Conservation (phyloP, 2,329 filamentous ascomycete species). For the Aspergillus alliaceus region DNA sequence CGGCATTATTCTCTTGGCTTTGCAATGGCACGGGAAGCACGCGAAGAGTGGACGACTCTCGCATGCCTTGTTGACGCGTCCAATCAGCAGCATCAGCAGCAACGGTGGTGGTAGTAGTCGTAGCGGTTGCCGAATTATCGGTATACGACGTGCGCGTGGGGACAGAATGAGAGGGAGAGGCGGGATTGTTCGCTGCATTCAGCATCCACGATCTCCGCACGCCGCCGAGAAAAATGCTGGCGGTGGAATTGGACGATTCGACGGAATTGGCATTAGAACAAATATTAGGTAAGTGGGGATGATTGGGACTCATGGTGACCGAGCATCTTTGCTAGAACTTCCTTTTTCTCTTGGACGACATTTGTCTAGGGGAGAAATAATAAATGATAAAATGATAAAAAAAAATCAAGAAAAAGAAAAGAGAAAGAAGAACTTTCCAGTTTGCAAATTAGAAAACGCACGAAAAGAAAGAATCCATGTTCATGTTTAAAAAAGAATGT, state of each 20-base stretch:
- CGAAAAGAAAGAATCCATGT: too few species aligned
- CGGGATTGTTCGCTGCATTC: constrained; percentile 1
- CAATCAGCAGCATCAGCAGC: neutral
- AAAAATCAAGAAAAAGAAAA: neutral
- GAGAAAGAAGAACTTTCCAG: neutral
- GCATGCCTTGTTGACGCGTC: constrained; percentile 14
- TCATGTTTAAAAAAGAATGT: too few species aligned
- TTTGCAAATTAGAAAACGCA: too few species aligned
- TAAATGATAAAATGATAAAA: neutral
- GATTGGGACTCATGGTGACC: constrained; percentile 9
- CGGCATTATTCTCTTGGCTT: constrained; percentile 3
- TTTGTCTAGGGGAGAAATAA: neutral
- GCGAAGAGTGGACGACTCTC: constrained; percentile 6
- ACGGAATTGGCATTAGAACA: neutral
- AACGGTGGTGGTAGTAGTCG: neutral
- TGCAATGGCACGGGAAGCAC: constrained; percentile 3
- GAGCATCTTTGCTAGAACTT: neutral
- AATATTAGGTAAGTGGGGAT: constrained; percentile 18
- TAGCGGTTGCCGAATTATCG: neutral
- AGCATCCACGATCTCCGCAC: constrained; percentile 42
- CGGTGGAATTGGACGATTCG: constrained; percentile 39
- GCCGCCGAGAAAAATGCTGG: constrained; percentile 40
- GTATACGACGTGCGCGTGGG: neutral
- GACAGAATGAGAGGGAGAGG: neutral
- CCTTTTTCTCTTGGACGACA: neutral